These are phyloP conservation scores for Linanthus parryae DNA, from an alignment of 148 eudicot species.

Conservation along the genomic window DNA sequence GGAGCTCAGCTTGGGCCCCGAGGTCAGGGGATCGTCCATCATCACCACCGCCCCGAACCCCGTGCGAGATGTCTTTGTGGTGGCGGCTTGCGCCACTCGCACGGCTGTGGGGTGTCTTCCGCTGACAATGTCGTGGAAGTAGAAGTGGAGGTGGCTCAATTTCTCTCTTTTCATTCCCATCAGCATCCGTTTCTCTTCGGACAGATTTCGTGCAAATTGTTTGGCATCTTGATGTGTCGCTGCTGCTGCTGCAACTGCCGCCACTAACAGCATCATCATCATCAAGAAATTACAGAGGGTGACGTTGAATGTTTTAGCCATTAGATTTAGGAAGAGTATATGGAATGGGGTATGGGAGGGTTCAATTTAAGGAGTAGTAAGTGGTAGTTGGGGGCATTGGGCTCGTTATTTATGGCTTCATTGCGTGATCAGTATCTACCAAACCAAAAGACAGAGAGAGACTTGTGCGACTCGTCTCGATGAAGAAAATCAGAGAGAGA, in stretches of 20 bases:
- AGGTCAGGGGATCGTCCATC: slow-evolving; percentile 34
- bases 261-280: no score
- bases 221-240: slow-evolving; percentile 1
- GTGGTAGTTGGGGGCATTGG: no score
- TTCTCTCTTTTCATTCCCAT: slow-evolving; percentile 26
- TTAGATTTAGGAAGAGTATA: no score
- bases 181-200: not conserved
- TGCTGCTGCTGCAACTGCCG: not conserved
- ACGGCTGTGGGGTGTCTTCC: slow-evolving; percentile 42
- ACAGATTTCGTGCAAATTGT: not conserved
- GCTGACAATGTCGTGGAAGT: slow-evolving; percentile 51
- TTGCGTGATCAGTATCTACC: no score
- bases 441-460: no score
- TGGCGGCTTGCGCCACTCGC: slow-evolving; percentile 17
- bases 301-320: no score
- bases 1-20: slow-evolving; percentile 18
- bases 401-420: no score
- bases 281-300: no score
- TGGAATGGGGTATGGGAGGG: not conserved
- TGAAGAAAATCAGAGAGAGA: not conserved
- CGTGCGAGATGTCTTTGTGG: slow-evolving; percentile 14
- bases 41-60: slow-evolving; percentile 30
- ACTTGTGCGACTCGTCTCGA: no score
- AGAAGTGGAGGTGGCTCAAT: slow-evolving; percentile 39
- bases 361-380: not conserved